Evolutionary conservation across 768 basidiomycete genomes (phyloP), one percentile per base, ranked within the genome.

Genomic region (Mycena alexandri): DNA sequence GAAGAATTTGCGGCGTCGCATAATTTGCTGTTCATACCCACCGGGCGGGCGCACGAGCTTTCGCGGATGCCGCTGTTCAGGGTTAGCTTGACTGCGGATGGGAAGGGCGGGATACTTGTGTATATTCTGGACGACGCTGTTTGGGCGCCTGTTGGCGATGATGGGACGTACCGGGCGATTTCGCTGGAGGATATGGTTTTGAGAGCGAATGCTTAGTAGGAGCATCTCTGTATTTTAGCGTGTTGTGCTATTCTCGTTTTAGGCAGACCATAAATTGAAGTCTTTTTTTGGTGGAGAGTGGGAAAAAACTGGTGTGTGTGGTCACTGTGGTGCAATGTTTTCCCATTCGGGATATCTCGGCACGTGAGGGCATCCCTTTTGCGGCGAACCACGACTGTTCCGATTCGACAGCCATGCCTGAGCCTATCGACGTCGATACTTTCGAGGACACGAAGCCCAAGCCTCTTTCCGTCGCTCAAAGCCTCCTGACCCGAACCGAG

Each of bases 71-170:
- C 95, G 9, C 77, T 99, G 55, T 98, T 90, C 83, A 88, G 91
- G 55, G 90, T 98, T 14, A 93, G 94, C 62, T 82, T 82, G 58
- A 89, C 85, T 22, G 88, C 87, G 16, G 94, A 94, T 76, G 96
- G 95, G 13, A 91, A 90, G 73, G 93, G 94, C 11, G 97, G 97
- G 0, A 75, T 98, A 47, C 81, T 95, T 72, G 90, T 98, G 24
- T 99, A 97, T 79, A 87, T 99, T 47, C 82, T 89, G 70, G 96
- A 98, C 73, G 96, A 98, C 79, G 96, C 96, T 0, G 94, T 98
- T 16, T 99, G 96, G 92, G 91, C 92, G 3, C 79, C 78, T 1
- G 77, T 79, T 38, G 88, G 83, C 60, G 87, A 89, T 24, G 81
- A 80, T 36, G 89, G 89, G 19, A 84, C 87, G 16, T 93, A 89